Percentiles rank a stretch among this genome's conserved stretches.
Conservation (phyloP, 495 filamentous ascomycete genomes). For the Penicillium paradoxum region DNA sequence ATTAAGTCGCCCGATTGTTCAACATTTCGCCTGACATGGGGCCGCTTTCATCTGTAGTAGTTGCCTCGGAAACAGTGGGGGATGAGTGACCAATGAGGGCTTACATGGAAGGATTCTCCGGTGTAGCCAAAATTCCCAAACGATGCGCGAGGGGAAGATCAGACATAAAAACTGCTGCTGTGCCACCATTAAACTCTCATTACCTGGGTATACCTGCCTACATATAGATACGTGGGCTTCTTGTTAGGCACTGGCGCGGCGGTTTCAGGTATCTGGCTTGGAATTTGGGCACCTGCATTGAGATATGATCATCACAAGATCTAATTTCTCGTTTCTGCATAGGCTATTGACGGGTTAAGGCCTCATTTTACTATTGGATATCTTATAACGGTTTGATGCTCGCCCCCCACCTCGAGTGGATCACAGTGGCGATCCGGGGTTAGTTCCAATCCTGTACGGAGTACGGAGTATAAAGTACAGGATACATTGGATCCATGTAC, state of each 20-base stretch:
- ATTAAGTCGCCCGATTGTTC: slow-evolving; percentile 63
- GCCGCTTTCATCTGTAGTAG: slow-evolving; percentile 69
- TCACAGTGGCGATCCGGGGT: slow-evolving; percentile 24
- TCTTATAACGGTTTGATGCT: slow-evolving; percentile 5
- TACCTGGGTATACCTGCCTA: slow-evolving; percentile 7
- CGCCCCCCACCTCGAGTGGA: slow-evolving; percentile 15
- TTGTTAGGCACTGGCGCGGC: slow-evolving; percentile 12
- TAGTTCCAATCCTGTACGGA: slow-evolving; percentile 1
- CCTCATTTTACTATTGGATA: neutral
- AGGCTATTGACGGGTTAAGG: neutral
- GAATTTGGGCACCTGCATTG: slow-evolving; percentile 6
- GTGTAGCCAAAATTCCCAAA: slow-evolving; percentile 9
- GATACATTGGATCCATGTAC: neutral
- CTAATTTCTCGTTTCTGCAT: neutral
- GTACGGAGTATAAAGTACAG: neutral
- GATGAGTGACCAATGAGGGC: slow-evolving; percentile 23
- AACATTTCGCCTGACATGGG: slow-evolving; percentile 61
- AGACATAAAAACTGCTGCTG: slow-evolving; percentile 7
- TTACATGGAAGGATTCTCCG: neutral
- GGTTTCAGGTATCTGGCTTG: neutral
- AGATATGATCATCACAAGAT: neutral
- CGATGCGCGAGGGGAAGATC: slow-evolving; percentile 10
- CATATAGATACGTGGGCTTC: slow-evolving; percentile 3
- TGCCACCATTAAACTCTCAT: slow-evolving; percentile 14
- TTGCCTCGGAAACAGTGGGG: slow-evolving; percentile 64